Conservation (phyloP, 768 basidiomycete species). For the Suillus decipiens region DNA sequence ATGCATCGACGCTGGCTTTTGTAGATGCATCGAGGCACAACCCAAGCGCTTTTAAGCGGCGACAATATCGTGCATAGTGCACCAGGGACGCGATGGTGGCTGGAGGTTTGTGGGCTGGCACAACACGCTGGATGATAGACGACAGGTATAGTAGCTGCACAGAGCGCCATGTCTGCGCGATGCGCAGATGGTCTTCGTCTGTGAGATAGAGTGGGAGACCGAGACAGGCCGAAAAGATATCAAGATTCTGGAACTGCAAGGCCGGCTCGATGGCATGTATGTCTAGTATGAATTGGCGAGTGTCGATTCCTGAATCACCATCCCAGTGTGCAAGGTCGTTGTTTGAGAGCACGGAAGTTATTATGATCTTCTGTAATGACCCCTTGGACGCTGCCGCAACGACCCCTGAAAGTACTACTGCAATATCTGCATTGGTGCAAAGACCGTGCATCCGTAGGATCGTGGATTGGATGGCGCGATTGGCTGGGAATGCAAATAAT, state of each 20-base stretch:
- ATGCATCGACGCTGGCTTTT: conserved; percentile 1
- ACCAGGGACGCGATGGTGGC: neutral
- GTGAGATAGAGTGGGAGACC: conserved; percentile 6
- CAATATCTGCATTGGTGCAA: neutral
- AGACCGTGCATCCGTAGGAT: neutral
- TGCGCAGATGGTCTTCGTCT: conserved; percentile 2
- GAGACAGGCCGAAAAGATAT: conserved; percentile 4
- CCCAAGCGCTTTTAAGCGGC: neutral
- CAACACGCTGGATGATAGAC: conserved; percentile 1
- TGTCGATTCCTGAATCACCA: neutral
- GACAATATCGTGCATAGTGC: conserved; percentile 2
- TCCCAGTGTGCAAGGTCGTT: conserved; percentile 3
- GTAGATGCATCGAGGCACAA: conserved; percentile 4
- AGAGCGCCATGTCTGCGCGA: conserved; percentile 5
- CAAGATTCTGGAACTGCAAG: neutral
- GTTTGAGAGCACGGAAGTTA: conserved; percentile 1
- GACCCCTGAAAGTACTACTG: neutral
- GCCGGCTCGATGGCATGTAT: conserved; percentile 4
- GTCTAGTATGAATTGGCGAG: conserved; percentile 4
- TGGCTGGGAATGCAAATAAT: neutral
- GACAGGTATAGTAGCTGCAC: neutral
- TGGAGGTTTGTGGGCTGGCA: neutral
- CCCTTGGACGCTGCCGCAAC: neutral
- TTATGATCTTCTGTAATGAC: neutral
- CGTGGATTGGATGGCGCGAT: neutral